A percentile compares a stretch with the other conserved stretches of the same genome.
Conservation (phyloP, 352 stramenopile genomes). For the Globisporangium polare region DNA sequence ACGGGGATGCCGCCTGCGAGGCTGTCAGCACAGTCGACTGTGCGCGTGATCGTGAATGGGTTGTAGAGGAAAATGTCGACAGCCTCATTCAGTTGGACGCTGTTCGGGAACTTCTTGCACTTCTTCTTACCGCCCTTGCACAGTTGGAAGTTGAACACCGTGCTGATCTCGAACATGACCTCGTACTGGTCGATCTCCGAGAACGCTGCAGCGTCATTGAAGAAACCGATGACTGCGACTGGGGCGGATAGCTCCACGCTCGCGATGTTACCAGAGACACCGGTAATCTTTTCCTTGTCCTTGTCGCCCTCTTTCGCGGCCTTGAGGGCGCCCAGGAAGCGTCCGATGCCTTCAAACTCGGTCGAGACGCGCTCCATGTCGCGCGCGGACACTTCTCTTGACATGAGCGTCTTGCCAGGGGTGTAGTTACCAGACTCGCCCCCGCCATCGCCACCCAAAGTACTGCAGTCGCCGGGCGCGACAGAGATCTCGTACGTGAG, state of each 20-base stretch:
- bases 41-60: slow-evolving; percentile 40
- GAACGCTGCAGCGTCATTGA: slow-evolving; percentile 12
- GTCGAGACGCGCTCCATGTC: slow-evolving; percentile 7
- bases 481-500: slow-evolving; percentile 10
- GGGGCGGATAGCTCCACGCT: background rate
- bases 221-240: slow-evolving; percentile 16
- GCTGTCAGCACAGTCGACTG: slow-evolving; percentile 27
- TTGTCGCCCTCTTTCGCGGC: background rate
- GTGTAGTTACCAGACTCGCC: slow-evolving; percentile 5
- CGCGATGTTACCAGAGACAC: background rate
- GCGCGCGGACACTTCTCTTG: slow-evolving; percentile 3
- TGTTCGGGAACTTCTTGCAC: slow-evolving; percentile 26
- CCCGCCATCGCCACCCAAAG: slow-evolving; percentile 9
- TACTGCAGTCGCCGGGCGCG: slow-evolving; percentile 31
- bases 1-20: slow-evolving; percentile 43
- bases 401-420: slow-evolving; percentile 10
- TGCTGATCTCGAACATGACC: background rate
- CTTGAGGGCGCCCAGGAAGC: slow-evolving; percentile 7
- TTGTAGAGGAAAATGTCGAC: slow-evolving; percentile 67
- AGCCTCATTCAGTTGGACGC: slow-evolving; percentile 25
- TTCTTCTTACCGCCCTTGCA: slow-evolving; percentile 20
- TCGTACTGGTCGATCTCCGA: slow-evolving; percentile 13
- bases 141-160: slow-evolving; percentile 16
- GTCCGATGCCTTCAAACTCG: slow-evolving; percentile 5
- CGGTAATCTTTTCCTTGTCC: background rate